A percentile compares a stretch with the other conserved stretches of the same genome.
Conservation (phyloP, 2,329 filamentous ascomycete genomes). For the Pseudogymnoascus sp. region DNA sequence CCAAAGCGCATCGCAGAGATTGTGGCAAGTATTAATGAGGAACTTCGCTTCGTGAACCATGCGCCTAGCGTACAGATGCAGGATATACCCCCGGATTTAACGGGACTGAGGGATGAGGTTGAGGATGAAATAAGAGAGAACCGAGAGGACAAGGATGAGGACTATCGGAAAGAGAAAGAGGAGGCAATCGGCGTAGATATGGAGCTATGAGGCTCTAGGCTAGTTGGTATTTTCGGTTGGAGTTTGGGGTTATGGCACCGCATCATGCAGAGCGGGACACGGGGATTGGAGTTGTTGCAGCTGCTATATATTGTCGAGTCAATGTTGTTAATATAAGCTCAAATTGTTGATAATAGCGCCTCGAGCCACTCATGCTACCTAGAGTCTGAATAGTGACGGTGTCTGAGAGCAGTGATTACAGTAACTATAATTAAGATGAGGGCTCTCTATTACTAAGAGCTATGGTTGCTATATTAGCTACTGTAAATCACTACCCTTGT, state of each 20-base stretch:
- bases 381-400: no score
- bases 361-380: not conserved
- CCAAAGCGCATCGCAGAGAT: conserved; percentile 69
- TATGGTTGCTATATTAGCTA: no score
- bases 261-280: not conserved
- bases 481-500: no score
- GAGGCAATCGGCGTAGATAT: conserved; percentile 50
- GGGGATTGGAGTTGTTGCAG: not conserved
- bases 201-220: conserved; percentile 36
- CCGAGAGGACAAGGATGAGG: conserved; percentile 50
- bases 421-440: no score
- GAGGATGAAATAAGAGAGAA: conserved; percentile 62
- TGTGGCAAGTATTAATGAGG: conserved; percentile 71
- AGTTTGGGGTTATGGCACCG: not conserved
- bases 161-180: conserved; percentile 45
- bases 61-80: conserved; percentile 84
- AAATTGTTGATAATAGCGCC: not conserved
- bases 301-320: not conserved
- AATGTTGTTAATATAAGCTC: not conserved
- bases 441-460: no score
- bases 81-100: conserved; percentile 70
- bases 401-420: no score
- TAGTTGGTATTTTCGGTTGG: not conserved
- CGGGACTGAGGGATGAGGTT: conserved; percentile 59
- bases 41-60: conserved; percentile 75